Evolutionary conservation across 179 eudicot species (phyloP).

Genomic region (Beta macrorhiza): DNA sequence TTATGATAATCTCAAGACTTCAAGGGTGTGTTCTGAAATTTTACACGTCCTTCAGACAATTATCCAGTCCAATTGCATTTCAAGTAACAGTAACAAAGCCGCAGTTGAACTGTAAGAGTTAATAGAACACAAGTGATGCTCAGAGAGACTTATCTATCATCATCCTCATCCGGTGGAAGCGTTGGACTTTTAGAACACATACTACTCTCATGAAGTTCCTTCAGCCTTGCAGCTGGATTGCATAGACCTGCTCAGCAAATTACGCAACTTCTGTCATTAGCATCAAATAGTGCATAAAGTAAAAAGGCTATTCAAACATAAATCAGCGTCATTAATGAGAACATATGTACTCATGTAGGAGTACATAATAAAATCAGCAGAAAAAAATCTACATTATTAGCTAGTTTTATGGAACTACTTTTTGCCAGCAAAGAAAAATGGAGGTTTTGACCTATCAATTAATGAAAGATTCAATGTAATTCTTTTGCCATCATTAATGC

Average conservation of each 20-base stretch:
- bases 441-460: too few species aligned
- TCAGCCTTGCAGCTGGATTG: slow-evolving; percentile 52
- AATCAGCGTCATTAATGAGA: background rate
- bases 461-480: too few species aligned
- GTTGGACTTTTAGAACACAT: slow-evolving; percentile 67
- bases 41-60: slow-evolving; percentile 14
- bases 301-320: background rate
- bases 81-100: slow-evolving; percentile 6
- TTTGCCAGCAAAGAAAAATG: background rate
- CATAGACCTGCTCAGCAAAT: slow-evolving; percentile 46
- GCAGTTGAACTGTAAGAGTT: background rate
- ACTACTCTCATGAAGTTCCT: slow-evolving; percentile 51
- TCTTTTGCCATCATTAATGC: too few species aligned
- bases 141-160: slow-evolving; percentile 28
- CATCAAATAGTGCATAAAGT: background rate
- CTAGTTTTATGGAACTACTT: background rate
- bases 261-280: background rate
- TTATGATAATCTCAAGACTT: slow-evolving; percentile 1
- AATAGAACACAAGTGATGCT: slow-evolving; percentile 16
- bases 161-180: slow-evolving; percentile 51
- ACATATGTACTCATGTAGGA: background rate
- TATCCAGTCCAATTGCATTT: slow-evolving; percentile 5
- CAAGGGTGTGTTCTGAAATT: slow-evolving; percentile 4
- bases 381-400: background rate
- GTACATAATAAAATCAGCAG: background rate